Conservation (phyloP, 805 yeast species). For the Suhomyces faveliae region DNA sequence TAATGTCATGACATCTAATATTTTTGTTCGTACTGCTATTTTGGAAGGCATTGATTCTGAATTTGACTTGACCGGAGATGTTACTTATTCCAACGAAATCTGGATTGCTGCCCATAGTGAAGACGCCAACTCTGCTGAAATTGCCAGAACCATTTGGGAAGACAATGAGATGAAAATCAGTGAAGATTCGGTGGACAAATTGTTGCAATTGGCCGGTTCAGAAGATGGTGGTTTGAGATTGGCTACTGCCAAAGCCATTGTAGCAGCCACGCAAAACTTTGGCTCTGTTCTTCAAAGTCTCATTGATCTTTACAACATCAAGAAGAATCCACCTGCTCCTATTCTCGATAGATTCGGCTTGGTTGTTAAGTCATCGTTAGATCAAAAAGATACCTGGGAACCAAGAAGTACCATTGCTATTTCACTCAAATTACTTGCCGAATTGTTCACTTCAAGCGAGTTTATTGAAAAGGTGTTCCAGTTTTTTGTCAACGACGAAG, state of each 20-base stretch:
- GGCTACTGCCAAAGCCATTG: constrained; percentile 69
- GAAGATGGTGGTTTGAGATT: constrained; percentile 66
- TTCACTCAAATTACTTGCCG: constrained; percentile 56
- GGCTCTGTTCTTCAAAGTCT: constrained; percentile 42
- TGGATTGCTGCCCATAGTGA: constrained; percentile 79
- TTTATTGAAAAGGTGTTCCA: constrained; percentile 55
- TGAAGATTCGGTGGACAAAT: constrained; percentile 41
- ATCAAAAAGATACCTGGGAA: constrained; percentile 79
- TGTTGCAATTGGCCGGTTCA: constrained; percentile 52
- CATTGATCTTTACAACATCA: constrained; percentile 54
- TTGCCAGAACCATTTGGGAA: constrained; percentile 83
- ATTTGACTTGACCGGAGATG: constrained; percentile 54
- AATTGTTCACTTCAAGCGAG: constrained; percentile 35
- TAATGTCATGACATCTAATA: constrained; percentile 57
- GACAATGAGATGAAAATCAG: constrained; percentile 62
- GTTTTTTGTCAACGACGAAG: constrained; percentile 60
- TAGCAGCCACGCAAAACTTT: constrained; percentile 46
- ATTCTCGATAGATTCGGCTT: constrained; percentile 78
- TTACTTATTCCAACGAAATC: constrained; percentile 58
- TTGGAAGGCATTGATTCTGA: constrained; percentile 86
- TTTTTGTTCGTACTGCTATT: constrained; percentile 73
- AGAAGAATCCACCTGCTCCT: constrained; percentile 74
- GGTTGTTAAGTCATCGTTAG: constrained; percentile 57
- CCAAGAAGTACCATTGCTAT: constrained; percentile 79
- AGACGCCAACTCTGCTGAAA: constrained; percentile 55